Base-by-base conservation (phyloP, 2,329 filamentous ascomycete species). In the Aspergillus puulaauensis region DNA sequence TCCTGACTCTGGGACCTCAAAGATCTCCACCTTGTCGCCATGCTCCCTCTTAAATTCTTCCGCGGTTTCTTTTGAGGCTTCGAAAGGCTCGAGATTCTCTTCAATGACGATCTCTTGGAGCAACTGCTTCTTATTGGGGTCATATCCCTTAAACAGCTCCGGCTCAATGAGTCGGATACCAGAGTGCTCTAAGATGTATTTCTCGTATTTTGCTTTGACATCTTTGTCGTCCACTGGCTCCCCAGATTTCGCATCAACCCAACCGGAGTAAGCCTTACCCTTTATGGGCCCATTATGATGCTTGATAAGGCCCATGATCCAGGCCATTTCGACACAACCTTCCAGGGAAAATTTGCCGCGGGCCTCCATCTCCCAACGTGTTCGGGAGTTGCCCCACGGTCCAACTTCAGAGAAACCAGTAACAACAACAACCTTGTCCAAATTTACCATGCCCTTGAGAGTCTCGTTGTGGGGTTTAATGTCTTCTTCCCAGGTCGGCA, bases 281-380 rank as follows among this genome's bases (percentile, higher is more conserved):
- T 99, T 99, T 74, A 99, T 86, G 33, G 89, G 88, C 17, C 95
- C 95, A 68, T 98, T 98, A 82, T 96, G 91, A 77, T 99, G 96
- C 83, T 93, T 97, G 81, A 99, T 98, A 59, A 98, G 86, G 71
- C 95, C 95, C 93, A 98, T 99, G 76, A 99, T 91, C 95, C 95
- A 99, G 33, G 95, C 93, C 95, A 99, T 99, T 78, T 99, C 95
- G 60, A 99, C 89, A 70, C 95, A 98, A 31, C 95, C 95, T 77
- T 99, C 96, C 14, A 99, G 86, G 8, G 95, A 98, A 80, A 99
- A 99, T 71, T 96, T 86, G 72, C 95, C 95, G 66, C 93, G 88
- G 1, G 95, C 93, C 76, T 99, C 95, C 93, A 99, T 99, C 81
- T 99, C 95, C 95, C 95, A 99, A 61, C 95, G 88, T 46, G 95